Evolutionary conservation across 1,284 basidiomycete species (phyloP).

Genomic region (Polyporus tsugae): DNA sequence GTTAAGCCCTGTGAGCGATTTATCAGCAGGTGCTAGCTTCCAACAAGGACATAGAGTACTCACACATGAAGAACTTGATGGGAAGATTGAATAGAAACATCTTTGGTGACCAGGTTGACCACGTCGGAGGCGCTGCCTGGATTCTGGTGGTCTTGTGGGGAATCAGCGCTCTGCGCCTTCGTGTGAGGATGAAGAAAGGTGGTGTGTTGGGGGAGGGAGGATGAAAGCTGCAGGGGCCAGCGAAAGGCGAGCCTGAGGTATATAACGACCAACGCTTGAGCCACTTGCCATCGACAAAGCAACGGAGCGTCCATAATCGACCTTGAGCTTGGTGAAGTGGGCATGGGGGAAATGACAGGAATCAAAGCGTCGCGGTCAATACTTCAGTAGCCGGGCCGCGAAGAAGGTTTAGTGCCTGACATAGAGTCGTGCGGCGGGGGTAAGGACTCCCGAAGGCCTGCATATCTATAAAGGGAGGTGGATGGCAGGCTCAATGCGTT

Average conservation of each 20-base stretch:
- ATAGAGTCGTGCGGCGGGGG: not conserved
- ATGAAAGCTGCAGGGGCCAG: not conserved
- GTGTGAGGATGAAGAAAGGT: not conserved
- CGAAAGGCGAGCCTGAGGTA: not conserved
- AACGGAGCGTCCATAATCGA: not conserved
- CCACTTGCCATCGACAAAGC: conserved; percentile 1
- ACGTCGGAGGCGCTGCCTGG: conserved; percentile 1
- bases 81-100: conserved; percentile 2
- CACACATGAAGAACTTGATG: conserved; percentile 3
- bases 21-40: not conserved
- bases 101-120: not conserved
- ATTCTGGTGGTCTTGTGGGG: not conserved
- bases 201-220: not conserved
- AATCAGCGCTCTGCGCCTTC: conserved; percentile 7
- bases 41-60: not conserved
- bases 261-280: conserved; percentile 4
- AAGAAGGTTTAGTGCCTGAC: not conserved
- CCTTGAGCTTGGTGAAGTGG: not conserved
- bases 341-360: not conserved
- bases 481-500: not conserved
- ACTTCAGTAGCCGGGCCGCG: not conserved
- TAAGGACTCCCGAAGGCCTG: not conserved
- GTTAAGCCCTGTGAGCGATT: not conserved
- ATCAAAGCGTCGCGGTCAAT: not conserved
- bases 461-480: not conserved